These are phyloP conservation scores for Mycena epipterygia DNA, from an alignment of 768 basidiomycete genomes.

Conservation along the genomic window DNA sequence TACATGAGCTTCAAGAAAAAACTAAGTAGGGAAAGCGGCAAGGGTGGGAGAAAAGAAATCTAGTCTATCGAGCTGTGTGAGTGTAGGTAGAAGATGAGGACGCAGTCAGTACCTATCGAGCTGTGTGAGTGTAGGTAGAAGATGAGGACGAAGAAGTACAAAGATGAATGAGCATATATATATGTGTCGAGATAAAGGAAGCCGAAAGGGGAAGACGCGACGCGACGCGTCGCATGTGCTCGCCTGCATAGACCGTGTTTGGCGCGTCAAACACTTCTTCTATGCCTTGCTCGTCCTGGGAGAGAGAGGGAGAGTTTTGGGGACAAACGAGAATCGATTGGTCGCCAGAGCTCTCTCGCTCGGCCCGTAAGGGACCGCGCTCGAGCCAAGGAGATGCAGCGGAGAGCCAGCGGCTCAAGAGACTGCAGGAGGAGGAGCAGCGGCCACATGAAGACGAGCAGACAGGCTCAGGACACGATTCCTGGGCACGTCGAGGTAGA, in stretches of 20 bases:
- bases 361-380: too few relatives aligned
- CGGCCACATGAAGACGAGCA: slow-evolving; percentile 45
- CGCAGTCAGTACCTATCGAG: too few relatives aligned
- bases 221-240: neutral
- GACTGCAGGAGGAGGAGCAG: slow-evolving; percentile 29
- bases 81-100: too few relatives aligned
- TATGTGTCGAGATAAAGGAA: too few relatives aligned
- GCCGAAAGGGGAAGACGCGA: too few relatives aligned
- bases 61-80: slow-evolving; percentile 24
- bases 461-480: slow-evolving; percentile 47
- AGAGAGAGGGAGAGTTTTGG: slow-evolving; percentile 18
- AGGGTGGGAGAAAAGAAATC: slow-evolving; percentile 17
- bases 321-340: too few relatives aligned
- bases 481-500: slow-evolving; percentile 49
- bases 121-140: too few relatives aligned
- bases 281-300: slow-evolving; percentile 31
- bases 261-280: slow-evolving; percentile 26
- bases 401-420: slow-evolving; percentile 32
- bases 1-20: slow-evolving; percentile 12
- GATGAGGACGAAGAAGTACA: too few relatives aligned
- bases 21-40: slow-evolving; percentile 18
- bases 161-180: too few relatives aligned
- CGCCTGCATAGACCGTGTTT: slow-evolving; percentile 29
- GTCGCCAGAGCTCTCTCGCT: too few relatives aligned
- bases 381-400: too few relatives aligned